These are phyloP conservation scores for Penicillium bovifimosum DNA, from an alignment of 495 filamentous ascomycete species.

Conservation along the genomic window DNA sequence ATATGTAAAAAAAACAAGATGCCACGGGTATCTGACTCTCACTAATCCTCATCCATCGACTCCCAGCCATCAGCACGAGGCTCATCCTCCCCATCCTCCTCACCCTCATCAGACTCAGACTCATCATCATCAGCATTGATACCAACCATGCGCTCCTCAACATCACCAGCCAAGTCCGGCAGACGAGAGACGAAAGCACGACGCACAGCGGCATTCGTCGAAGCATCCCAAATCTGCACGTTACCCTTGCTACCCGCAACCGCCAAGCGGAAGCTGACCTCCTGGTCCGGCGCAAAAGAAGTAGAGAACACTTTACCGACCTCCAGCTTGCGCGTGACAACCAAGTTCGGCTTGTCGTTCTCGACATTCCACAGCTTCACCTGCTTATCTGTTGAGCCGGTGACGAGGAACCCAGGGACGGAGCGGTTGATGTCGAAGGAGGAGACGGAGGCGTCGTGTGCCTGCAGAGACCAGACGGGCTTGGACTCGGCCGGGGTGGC, in stretches of 20 bases:
- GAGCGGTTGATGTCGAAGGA: constrained; percentile 87
- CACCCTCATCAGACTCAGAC: constrained; percentile 56
- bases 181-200: constrained; percentile 75
- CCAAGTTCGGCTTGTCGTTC: constrained; percentile 70
- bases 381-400: constrained; percentile 85
- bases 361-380: constrained; percentile 96
- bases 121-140: constrained; percentile 61
- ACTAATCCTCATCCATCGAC: constrained; percentile 82
- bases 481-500: constrained; percentile 65
- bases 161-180: constrained; percentile 50
- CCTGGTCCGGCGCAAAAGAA: constrained; percentile 78
- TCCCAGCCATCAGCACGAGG: constrained; percentile 62
- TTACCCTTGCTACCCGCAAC: constrained; percentile 92
- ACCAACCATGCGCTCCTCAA: constrained; percentile 71
- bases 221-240: constrained; percentile 96
- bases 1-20: constrained; percentile 18
- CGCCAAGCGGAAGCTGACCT: constrained; percentile 84
- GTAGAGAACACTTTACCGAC: constrained; percentile 94
- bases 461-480: constrained; percentile 89
- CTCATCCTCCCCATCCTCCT: constrained; percentile 44
- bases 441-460: constrained; percentile 89
- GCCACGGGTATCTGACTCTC: constrained; percentile 23
- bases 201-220: constrained; percentile 86
- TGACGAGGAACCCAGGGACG: constrained; percentile 88
- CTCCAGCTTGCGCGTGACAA: constrained; percentile 84